Evolutionary conservation across 2,329 filamentous ascomycete species (phyloP).

Genomic region (Sporothrix variecibatus): DNA sequence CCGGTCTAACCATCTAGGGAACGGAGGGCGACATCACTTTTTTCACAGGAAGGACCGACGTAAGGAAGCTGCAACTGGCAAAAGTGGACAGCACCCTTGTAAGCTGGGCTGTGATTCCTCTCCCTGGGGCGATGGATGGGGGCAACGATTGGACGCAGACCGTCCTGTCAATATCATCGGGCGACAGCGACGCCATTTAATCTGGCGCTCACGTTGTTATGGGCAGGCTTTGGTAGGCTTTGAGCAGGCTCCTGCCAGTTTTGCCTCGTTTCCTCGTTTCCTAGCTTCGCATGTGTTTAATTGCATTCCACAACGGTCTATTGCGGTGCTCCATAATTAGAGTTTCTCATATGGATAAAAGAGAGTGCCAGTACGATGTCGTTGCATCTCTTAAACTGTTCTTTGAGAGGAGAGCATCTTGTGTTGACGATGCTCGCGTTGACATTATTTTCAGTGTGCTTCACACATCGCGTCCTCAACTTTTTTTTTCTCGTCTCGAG

Average conservation of each 20-base stretch:
- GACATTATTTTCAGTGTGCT: neutral
- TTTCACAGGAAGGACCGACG: conserved; percentile 10
- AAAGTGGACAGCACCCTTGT: neutral
- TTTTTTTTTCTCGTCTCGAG: neutral
- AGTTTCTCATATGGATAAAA: conserved; percentile 2
- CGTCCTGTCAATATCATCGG: conserved; percentile 4
- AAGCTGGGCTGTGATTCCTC: neutral
- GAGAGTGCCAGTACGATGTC: neutral
- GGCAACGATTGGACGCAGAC: conserved; percentile 8
- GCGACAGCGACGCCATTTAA: conserved; percentile 15
- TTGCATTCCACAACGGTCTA: conserved; percentile 14
- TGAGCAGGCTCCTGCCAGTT: neutral
- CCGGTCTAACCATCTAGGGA: conserved; percentile 21
- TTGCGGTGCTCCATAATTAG: conserved; percentile 7
- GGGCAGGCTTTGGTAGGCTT: no score
- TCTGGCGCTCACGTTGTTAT: conserved; percentile 13
- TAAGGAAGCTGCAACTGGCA: conserved; percentile 6
- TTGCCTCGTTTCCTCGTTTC: neutral
- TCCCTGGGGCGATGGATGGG: conserved; percentile 4
- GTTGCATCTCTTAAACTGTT: neutral
- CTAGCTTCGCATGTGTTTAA: conserved; percentile 15
- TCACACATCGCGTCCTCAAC: neutral
- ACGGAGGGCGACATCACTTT: conserved; percentile 3
- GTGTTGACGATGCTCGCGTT: neutral
- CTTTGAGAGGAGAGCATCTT: neutral